Evolutionary conservation across 352 stramenopile genomes (phyloP), one percentile per base, ranked within the genome.

Genomic region (Pythium sp.): DNA sequence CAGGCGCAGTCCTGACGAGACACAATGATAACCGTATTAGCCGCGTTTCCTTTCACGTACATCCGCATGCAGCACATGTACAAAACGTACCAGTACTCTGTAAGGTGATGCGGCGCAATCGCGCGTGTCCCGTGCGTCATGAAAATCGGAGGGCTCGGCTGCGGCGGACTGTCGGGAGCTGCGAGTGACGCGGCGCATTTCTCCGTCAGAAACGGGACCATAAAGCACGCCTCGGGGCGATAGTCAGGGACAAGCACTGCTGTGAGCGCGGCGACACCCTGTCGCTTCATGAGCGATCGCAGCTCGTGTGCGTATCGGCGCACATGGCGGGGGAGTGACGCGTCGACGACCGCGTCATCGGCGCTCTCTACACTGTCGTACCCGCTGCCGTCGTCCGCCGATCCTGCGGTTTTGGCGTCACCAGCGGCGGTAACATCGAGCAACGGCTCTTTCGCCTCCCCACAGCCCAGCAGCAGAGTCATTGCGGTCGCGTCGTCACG

Each of bases 51-150:
- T 15, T 11, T 49, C 41, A 22, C 5, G 12, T 11, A 22, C 15
- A 58, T 20, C 15, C 22, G 5, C 68, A 34, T 36, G 9, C 28
- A 3, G 7, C 30, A 30, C 41, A 72, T n/a, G 11, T 18, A 36
- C 2, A 46, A 11, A 8, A 41, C 77, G 26, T 72, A 92, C 86
- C 84, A 93, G 68, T 92, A 92, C 61, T 96, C 88, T 6, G 78
- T 63, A 14, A 96, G 73, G 2, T 93, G 61, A 70, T 90, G 85
- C 12, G 88, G 82, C 1, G 73, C 82, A 18, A 96, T 82, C 28
- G 88, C 85, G 68, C 86, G 78, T 15, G 88, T 96, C 0, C 76
- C 81, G 58, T 94, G 86, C n/a, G 86, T 93, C 77, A 93, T 80
- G 24, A 91, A 72, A 26, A 95, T 72, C 18, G 72, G 67, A 30